A percentile compares a stretch with the other conserved stretches of the same genome.
Evolutionary conservation across 1,284 basidiomycete species (phyloP).

Genomic region (Melampsora larici-populina): DNA sequence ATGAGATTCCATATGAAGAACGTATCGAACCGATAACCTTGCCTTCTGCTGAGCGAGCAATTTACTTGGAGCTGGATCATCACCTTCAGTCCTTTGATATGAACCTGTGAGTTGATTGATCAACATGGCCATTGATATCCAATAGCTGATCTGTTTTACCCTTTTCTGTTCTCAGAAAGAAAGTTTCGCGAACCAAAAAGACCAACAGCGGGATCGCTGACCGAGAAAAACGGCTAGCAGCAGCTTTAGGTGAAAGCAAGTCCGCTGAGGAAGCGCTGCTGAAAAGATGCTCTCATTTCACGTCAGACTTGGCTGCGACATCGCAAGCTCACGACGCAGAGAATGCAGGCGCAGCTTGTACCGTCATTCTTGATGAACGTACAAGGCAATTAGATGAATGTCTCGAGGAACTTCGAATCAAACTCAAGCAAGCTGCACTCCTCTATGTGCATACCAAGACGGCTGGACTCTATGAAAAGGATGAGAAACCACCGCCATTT

Average conservation of each 20-base stretch:
- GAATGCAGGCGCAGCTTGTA: constrained; percentile 42
- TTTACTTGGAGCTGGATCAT: constrained; percentile 93
- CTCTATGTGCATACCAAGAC: constrained; percentile 38
- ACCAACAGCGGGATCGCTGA: constrained; percentile 57
- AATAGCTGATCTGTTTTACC: constrained; percentile 56
- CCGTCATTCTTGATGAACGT: constrained; percentile 45
- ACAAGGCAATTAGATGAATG: constrained; percentile 61
- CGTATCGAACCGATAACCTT: constrained; percentile 68
- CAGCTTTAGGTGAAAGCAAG: constrained; percentile 83
- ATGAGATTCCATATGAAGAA: constrained; percentile 79
- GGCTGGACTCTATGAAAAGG: constrained; percentile 37
- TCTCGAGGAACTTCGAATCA: constrained; percentile 85
- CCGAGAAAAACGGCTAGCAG: constrained; percentile 77
- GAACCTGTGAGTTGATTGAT: constrained; percentile 55
- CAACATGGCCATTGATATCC: constrained; percentile 2
- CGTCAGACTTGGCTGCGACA: constrained; percentile 67
- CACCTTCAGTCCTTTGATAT: constrained; percentile 83
- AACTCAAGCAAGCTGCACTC: constrained; percentile 53
- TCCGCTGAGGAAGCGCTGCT: constrained; percentile 80
- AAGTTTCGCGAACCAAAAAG: constrained; percentile 55
- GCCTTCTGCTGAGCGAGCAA: constrained; percentile 88
- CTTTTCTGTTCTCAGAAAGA: constrained; percentile 64
- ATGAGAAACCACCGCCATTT: constrained; percentile 42
- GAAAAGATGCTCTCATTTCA: constrained; percentile 90
- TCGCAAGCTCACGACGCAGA: constrained; percentile 49